A percentile compares a stretch with the other conserved stretches of the same genome.
Conservation (phyloP, 495 filamentous ascomycete species). For the Penicillium subrubescens region DNA sequence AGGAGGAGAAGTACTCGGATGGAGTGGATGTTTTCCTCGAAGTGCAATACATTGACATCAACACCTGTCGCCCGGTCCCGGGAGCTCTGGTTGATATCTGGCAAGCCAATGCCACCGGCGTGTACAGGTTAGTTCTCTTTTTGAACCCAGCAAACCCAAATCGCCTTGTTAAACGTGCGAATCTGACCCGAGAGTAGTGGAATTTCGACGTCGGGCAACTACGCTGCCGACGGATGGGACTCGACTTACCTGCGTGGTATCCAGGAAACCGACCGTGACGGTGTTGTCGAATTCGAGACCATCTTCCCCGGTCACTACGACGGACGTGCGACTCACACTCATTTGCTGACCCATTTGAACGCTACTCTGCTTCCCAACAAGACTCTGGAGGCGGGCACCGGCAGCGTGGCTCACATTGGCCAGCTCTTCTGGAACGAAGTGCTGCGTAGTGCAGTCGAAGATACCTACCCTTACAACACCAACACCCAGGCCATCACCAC, state of each 20-base stretch:
- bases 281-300: constrained; percentile 58
- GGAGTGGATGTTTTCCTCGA: constrained; percentile 50
- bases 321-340: constrained; percentile 61
- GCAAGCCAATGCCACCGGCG: constrained; percentile 53
- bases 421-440: constrained; percentile 67
- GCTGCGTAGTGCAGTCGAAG: constrained; percentile 56
- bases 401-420: constrained; percentile 40
- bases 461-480: constrained; percentile 54
- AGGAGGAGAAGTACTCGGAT: constrained; percentile 42
- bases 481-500: constrained; percentile 55
- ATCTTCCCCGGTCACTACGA: constrained; percentile 64
- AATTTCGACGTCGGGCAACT: constrained; percentile 37
- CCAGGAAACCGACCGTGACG: constrained; percentile 55
- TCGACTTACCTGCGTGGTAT: constrained; percentile 56
- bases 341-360: constrained; percentile 53
- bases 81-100: constrained; percentile 41
- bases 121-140: constrained; percentile 45
- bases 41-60: constrained; percentile 52
- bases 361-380: constrained; percentile 50
- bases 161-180: neutral
- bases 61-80: constrained; percentile 36
- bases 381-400: constrained; percentile 46
- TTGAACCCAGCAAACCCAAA: neutral
- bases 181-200: constrained; percentile 22
- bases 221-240: constrained; percentile 40